Evolutionary conservation across 2,329 filamentous ascomycete species (phyloP), one percentile per base, ranked within the genome.

Genomic region (Teratosphaeriaceae sp.): DNA sequence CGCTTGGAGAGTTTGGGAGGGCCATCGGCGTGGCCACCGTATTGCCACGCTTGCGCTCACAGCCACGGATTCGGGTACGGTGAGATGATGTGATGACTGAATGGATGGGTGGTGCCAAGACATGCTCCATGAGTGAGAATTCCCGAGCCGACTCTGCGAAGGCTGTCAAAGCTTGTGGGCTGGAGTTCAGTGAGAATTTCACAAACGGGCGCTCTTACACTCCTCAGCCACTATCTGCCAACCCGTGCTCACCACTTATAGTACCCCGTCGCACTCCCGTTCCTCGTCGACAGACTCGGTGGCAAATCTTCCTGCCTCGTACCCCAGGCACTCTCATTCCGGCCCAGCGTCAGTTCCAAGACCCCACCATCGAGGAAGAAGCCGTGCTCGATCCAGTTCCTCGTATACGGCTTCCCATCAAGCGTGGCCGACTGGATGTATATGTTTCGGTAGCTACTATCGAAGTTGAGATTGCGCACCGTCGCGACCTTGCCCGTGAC

Each of bases 331-430:
- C 68, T 69, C 52, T 71, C 69, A 30, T 48, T 59, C 13, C 53
- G 50, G 2, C 68, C 69, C 18, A 72, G 46, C 15, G 56, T 62
- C 42, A 72, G 53, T 38, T 70, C 69, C 43, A 72, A 46, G 33
- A 63, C 61, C 40, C 66, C 61, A 0, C 69, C 68, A n/a, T 67
- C 44, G 26, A 64, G 55, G 45, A 71, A 71, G 49, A 72, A 71
- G 35, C 59, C 56, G 54, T 72, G 69, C 4, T 57, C 57, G 39
- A 72, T 65, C 67, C 68, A 72, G 42, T 65, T 71, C 55, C 59
- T 67, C 1, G 58, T 66, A 38, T 69, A 72, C 6, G 56, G 45
- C 50, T 63, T 42, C 1, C 68, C 69, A 51, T 72, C 60, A 33
- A 71, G 43, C 39, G 51, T 70, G 8, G 65, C 68, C 16, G 54